Evolutionary conservation across 495 filamentous ascomycete species (phyloP), one percentile per base, ranked within the genome.

Genomic region (Cercophora samala): DNA sequence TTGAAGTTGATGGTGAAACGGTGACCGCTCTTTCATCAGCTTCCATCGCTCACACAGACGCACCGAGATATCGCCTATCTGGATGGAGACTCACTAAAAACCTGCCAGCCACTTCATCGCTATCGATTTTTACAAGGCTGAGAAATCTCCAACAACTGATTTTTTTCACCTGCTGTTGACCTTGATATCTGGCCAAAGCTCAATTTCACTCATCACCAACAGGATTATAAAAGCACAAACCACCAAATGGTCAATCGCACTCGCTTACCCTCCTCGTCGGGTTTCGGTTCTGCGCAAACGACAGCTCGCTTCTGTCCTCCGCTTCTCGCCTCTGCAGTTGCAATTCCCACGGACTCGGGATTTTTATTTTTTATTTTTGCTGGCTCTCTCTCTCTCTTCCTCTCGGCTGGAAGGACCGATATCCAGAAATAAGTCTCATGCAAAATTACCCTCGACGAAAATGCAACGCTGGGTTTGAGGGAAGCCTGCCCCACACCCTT

Each of bases 321-420:
- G 8, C 29, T 32, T 8, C 29, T 3, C 29, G 29, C 4, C 29
- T n/a, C 26, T 17, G 37, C 37, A 11, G 37, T 13, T 13, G 13
- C 29, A 32, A 32, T 32, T 32, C 37, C 37, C 37, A 46, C 37
- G 15, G 37, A 46, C 13, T 29, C 29, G 60, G 29, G 18, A 62
- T 29, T 42, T 46, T 61, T 25, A 8, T 25, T 2, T 22, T 18
- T n/a, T n/a, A n/a, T n/a, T n/a, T n/a, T n/a, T n/a, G n/a, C n/a
- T n/a, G n/a, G n/a, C 21, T 61, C 9, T 18, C 0, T 18, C 11
- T 42, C n/a, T 42, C 15, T 18, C 32, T n/a, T 9, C 46, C n/a
- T 9, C 59, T 65, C 67, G 67, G 64, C 21, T 66, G 46, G 51
- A 66, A 69, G 67, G 67, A 66, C 63, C 67, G 67, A 69, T 46